Base-by-base conservation (phyloP, 768 basidiomycete species). In the Tricholoma hemisulphureum region DNA sequence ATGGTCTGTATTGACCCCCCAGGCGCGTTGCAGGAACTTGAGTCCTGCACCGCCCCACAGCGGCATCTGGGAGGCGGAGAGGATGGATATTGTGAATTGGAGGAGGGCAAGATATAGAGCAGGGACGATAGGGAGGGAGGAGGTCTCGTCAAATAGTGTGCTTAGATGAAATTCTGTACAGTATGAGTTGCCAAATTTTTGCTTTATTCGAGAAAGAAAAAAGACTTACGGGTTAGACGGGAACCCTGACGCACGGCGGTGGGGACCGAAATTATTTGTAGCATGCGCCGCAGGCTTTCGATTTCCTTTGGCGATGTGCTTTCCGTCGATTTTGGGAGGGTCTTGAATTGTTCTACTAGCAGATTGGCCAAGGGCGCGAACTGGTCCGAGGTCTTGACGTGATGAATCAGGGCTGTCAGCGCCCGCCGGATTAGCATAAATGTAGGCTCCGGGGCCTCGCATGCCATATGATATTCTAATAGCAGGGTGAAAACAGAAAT, bases 381-480 rank as follows among this genome's bases (percentile, higher is more conserved):
- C 50, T 86, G 81, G 21, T 88, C 85, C 0, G 87, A 72, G 21
- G 78, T 78, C 61, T 87, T 88, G 69, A 88, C 87, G 64, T 96
- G 93, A 66, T 96, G 95, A 18, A 89, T 84, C 10, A 93, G 73
- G 1, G 93, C 87, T 0, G 93, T 95, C 2, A 93, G 73, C 1
- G 88, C 74, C 31, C 93, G 84, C 8, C 89, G 86, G 29, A 91
- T 66, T 24, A 91, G 78, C 0, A 77, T 84, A 57, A 77, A 79
- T 1, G 83, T 79, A 16, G 67, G 57, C 37, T 77, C 78, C 4
- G 78, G 71, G 29, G 68, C 65, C 43, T 75, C 68, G 2, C 54
- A 69, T 1, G 70, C 65, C 18, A 90, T 73, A 63, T 91, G 80
- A 59, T 77, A 80, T 10, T 76, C 71, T 14, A 95, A 57, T 3